Evolutionary conservation across 176 grass and related monocot genomes (phyloP), one percentile per base, ranked within the genome.

Genomic region (Eremochloa ophiuroides): DNA sequence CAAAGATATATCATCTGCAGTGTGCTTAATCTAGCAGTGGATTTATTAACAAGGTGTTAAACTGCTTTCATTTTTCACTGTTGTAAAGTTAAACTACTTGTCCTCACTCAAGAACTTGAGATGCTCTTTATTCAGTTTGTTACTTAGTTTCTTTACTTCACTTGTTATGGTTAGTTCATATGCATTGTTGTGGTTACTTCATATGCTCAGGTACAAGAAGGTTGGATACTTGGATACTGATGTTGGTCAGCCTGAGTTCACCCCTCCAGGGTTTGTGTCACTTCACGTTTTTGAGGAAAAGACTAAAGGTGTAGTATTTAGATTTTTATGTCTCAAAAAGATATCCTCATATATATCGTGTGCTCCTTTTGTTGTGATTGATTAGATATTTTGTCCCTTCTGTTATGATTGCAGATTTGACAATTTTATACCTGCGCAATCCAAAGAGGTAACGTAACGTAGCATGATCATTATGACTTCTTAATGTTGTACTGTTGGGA

Each of bases 211-310:
- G 73, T 97, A 89, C 71, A 79, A 87, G 38, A 97, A 34, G 58
- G 90, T 92, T 10, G 90, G 82, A 5, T 95, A 88, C 82, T 50
- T 95, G 85, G 87, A 95, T 82, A 95, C 80, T 23, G 93, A 95
- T 88, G 90, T 95, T 71, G 93, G 93, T 38, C 93, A 95, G 79
- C 85, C 93, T 62, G 93, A 92, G 51, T 95, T 95, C 78, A 89
- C 85, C 1, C 37, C 90, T 82, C 87, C 90, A 39, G 93, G 93
- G 12, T 92, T 88, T 70, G 72, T 95, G 9, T 92, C 90, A 71
- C 85, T 95, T 90, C 93, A 92, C 76, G 74, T 95, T 44, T 62
- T 92, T 55, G 90, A 90, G 44, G 63, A 95, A 76, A 64, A 90
- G 61, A 31, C 84, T 62, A 77, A 82, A 90, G 90, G 93, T 89